phyloP scores from a whole-genome alignment of 768 basidiomycete genomes.

The Asterophora parasitica region DNA sequence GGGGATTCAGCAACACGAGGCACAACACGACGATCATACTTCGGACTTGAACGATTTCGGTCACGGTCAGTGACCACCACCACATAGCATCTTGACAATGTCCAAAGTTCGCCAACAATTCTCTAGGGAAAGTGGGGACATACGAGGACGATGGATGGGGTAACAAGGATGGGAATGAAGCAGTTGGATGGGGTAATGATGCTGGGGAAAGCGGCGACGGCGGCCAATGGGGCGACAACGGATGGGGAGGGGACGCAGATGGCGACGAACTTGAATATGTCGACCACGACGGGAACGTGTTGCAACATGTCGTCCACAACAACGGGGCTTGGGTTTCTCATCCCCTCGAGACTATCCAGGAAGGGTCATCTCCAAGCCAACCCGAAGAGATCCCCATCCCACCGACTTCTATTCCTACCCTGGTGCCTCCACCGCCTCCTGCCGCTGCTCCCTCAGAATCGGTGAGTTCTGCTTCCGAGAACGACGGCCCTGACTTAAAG shows the following conservation, averaged over 20 bases:
- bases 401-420: not conserved
- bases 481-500: constrained; percentile 3
- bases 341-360: constrained; percentile 1
- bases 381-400: constrained; percentile 3
- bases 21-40: not conserved
- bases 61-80: constrained; percentile 7
- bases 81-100: not conserved
- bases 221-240: constrained; percentile 13
- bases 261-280: constrained; percentile 1
- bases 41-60: constrained; percentile 5
- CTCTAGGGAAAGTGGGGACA: not conserved
- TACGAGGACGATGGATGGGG: constrained; percentile 16
- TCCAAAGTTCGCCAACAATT: not conserved
- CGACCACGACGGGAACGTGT: constrained; percentile 8
- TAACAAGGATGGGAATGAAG: constrained; percentile 3
- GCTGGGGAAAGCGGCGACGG: constrained; percentile 13
- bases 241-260: constrained; percentile 19
- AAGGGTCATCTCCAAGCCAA: constrained; percentile 19
- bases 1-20: constrained; percentile 1
- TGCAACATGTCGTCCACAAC: not conserved
- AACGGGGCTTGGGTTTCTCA: constrained; percentile 8
- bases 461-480: constrained; percentile 8
- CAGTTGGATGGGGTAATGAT: constrained; percentile 4
- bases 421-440: constrained; percentile 12
- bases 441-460: constrained; percentile 5